Conservation (phyloP, 345 rosid species). For the Lepidium sativum region DNA sequence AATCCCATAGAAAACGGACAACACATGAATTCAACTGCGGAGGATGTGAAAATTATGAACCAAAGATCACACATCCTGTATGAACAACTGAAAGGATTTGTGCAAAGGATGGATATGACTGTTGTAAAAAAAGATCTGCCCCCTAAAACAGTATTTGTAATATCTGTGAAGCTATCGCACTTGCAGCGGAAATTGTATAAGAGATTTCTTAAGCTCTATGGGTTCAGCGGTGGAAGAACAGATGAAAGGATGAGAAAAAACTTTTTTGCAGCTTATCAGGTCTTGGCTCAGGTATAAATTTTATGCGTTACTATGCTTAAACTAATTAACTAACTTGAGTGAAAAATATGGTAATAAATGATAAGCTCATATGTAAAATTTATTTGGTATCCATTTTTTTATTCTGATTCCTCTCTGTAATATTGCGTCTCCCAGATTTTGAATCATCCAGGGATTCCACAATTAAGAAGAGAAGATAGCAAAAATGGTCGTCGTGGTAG, state of each 20-base stretch:
- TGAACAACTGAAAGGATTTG: constrained; percentile 95
- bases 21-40: constrained; percentile 88
- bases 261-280: constrained; percentile 98
- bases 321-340: neutral
- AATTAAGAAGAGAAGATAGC: constrained; percentile 74
- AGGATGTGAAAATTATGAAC: constrained; percentile 98
- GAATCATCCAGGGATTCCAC: constrained; percentile 99
- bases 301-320: neutral
- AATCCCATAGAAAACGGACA: constrained; percentile 99
- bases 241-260: constrained; percentile 71
- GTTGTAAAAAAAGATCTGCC: constrained; percentile 97
- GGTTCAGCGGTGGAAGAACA: constrained; percentile 54
- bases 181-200: constrained; percentile 86
- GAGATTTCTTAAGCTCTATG: constrained; percentile 88
- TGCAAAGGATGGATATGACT: constrained; percentile 98
- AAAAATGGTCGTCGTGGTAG: constrained; percentile 56
- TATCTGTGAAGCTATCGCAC: constrained; percentile 91
- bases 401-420: neutral
- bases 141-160: constrained; percentile 93
- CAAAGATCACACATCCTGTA: constrained; percentile 98
- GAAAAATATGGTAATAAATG: neutral
- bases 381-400: neutral
- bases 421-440: constrained; percentile 57
- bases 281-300: constrained; percentile 85
- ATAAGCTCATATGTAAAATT: neutral